phyloP scores from a whole-genome alignment of 805 yeast species.

The Ogataea zsoltii region DNA sequence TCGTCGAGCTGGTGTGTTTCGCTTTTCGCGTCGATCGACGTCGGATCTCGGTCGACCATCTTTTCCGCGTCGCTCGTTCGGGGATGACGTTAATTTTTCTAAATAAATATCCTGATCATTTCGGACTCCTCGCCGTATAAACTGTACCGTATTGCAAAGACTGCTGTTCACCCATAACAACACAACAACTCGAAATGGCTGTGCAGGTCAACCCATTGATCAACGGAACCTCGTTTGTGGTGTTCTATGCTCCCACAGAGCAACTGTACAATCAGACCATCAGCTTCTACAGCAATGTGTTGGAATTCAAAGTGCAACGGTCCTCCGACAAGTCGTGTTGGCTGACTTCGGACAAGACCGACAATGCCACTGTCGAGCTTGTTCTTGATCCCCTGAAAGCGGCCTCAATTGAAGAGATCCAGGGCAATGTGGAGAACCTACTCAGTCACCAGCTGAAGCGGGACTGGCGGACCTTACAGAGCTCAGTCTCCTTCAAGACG shows the following conservation, averaged over 20 bases:
- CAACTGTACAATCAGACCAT: conserved; percentile 46
- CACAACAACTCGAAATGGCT: conserved; percentile 14
- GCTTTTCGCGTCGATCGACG: conserved; percentile 6
- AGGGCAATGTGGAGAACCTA: conserved; percentile 31
- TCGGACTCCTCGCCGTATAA: no score
- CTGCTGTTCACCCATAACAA: no score
- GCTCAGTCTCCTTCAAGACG: conserved; percentile 48
- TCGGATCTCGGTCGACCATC: conserved; percentile 7
- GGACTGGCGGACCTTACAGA: conserved; percentile 54
- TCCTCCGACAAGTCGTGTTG: conserved; percentile 31
- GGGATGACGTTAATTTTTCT: conserved; percentile 3
- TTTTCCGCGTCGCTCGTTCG: neutral
- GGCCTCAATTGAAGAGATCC: conserved; percentile 26
- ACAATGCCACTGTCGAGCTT: conserved; percentile 26
- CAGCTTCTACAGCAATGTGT: conserved; percentile 55
- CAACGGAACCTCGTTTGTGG: conserved; percentile 56
- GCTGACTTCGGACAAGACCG: conserved; percentile 31
- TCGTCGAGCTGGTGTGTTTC: no score
- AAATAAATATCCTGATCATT: neutral
- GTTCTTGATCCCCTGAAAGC: conserved; percentile 28
- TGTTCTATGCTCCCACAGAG: conserved; percentile 52
- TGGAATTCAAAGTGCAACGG: conserved; percentile 37
- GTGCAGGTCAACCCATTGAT: conserved; percentile 39
- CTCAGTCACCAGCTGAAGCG: conserved; percentile 29
- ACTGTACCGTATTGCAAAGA: no score